These are phyloP conservation scores for Tephrocybe sp. DNA, from an alignment of 768 basidiomycete species.

Conservation along the genomic window DNA sequence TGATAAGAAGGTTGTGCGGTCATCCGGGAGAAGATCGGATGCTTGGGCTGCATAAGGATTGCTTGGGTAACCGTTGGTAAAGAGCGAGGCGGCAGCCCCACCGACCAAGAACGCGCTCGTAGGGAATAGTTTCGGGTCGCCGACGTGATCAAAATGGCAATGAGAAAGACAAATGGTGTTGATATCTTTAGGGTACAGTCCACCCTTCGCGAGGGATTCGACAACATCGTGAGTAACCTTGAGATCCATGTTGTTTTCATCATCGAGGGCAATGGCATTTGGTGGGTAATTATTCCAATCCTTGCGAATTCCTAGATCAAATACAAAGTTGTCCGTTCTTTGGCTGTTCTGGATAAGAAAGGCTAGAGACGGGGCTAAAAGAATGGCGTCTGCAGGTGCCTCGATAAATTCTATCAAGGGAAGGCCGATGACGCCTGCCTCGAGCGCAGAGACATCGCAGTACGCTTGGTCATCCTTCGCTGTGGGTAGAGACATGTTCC, in stretches of 20 bases:
- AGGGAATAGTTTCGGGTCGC: conserved; percentile 44
- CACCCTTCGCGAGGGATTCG: conserved; percentile 49
- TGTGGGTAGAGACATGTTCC: conserved; percentile 30
- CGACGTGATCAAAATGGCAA: conserved; percentile 54
- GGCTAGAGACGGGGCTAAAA: conserved; percentile 42
- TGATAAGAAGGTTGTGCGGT: conserved; percentile 11
- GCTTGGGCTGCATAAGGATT: conserved; percentile 7
- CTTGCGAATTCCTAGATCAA: conserved; percentile 55
- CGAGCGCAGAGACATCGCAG: conserved; percentile 52
- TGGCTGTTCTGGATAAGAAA: conserved; percentile 50
- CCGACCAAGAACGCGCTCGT: conserved; percentile 49
- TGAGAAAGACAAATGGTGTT: conserved; percentile 49
- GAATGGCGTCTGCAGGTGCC: conserved; percentile 24
- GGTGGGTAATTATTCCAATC: conserved; percentile 45
- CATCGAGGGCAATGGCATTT: conserved; percentile 26
- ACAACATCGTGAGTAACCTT: conserved; percentile 37
- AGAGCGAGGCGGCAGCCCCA: conserved; percentile 29
- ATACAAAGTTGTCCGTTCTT: conserved; percentile 37
- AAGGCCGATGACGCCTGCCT: conserved; percentile 45
- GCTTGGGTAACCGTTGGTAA: conserved; percentile 21
- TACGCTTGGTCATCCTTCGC: conserved; percentile 44
- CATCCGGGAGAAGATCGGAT: conserved; percentile 10
- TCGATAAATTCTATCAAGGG: conserved; percentile 34
- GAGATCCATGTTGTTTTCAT: conserved; percentile 16
- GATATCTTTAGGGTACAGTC: conserved; percentile 40